A percentile compares a stretch with the other conserved stretches of the same genome.
phyloP scores from a whole-genome alignment of 1,284 basidiomycete species.

The Heterobasidion annosum region DNA sequence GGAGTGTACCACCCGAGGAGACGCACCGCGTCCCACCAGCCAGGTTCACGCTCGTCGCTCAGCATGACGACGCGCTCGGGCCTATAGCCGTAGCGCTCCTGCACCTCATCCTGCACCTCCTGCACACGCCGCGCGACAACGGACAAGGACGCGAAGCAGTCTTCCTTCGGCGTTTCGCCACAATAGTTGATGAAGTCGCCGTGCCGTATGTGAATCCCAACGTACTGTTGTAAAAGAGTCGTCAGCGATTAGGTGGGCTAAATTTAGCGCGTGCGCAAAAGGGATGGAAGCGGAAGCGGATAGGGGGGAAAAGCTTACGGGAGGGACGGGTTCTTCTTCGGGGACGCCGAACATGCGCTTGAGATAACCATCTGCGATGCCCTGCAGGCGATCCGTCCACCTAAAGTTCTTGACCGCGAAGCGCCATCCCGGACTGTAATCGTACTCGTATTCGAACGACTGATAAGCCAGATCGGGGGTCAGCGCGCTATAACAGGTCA shows the following conservation, averaged over 20 bases:
- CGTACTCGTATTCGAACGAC: constrained; percentile 33
- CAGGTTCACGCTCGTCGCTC: constrained; percentile 55
- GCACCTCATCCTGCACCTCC: constrained; percentile 50
- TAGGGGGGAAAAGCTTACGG: constrained; percentile 19
- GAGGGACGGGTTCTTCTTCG: constrained; percentile 27
- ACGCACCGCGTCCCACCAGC: constrained; percentile 58
- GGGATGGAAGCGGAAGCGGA: neutral
- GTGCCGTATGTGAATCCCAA: constrained; percentile 55
- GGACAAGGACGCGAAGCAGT: constrained; percentile 55
- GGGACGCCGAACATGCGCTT: constrained; percentile 29
- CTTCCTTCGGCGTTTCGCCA: constrained; percentile 28
- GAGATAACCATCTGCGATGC: constrained; percentile 30
- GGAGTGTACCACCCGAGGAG: constrained; percentile 45
- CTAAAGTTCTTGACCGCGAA: constrained; percentile 34
- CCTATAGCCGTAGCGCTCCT: constrained; percentile 38
- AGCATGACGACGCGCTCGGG: constrained; percentile 56
- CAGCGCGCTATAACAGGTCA: too few relatives aligned
- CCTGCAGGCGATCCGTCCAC: constrained; percentile 30
- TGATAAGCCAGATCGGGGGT: constrained; percentile 9
- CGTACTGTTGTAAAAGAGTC: constrained; percentile 32
- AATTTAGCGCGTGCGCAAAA: neutral
- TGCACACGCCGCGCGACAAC: constrained; percentile 50
- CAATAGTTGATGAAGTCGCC: constrained; percentile 53
- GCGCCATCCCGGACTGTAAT: constrained; percentile 42
- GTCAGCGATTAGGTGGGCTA: neutral